A percentile compares a stretch with the other conserved stretches of the same genome.
Conservation (phyloP, 371 early-diverging fungal genomes). For the Rhizopus arrhizus region DNA sequence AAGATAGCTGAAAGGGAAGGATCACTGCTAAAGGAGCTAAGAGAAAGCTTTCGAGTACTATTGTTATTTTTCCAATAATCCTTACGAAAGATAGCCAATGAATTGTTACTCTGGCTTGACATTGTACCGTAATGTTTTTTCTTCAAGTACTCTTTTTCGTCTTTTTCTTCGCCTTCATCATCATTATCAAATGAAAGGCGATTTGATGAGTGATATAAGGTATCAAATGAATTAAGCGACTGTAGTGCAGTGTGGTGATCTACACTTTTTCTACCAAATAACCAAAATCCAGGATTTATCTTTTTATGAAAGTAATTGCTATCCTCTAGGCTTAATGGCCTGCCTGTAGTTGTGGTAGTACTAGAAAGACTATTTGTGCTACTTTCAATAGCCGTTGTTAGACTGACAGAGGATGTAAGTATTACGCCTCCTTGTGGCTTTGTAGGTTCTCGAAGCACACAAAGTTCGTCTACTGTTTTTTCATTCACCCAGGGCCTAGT, state of each 20-base stretch:
- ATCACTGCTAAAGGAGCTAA: not conserved
- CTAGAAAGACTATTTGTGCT: constrained; percentile 42
- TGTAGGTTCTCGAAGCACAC: constrained; percentile 67
- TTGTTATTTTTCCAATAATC: constrained; percentile 34
- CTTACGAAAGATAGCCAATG: constrained; percentile 41
- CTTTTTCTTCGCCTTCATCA: constrained; percentile 22
- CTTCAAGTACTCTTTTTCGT: not conserved
- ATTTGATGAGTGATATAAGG: constrained; percentile 30
- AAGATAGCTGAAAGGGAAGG: not conserved
- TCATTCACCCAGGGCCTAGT: constrained; percentile 63
- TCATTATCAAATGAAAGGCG: constrained; percentile 40
- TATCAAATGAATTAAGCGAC: constrained; percentile 2
- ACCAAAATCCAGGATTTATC: constrained; percentile 32
- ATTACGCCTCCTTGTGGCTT: constrained; percentile 30
- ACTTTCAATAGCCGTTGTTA: constrained; percentile 20
- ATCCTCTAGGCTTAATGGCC: constrained; percentile 50
- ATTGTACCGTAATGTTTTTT: not conserved
- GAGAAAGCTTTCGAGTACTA: not conserved
- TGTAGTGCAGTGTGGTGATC: constrained; percentile 21
- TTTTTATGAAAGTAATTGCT: constrained; percentile 13
- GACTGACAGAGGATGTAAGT: constrained; percentile 13
- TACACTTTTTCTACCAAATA: constrained; percentile 53
- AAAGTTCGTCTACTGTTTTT: constrained; percentile 76
- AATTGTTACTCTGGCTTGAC: not conserved
- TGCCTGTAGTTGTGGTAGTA: constrained; percentile 44